Evolutionary conservation across 371 early-diverging fungal species (phyloP).

Genomic region (Haplosporangium sp.): DNA sequence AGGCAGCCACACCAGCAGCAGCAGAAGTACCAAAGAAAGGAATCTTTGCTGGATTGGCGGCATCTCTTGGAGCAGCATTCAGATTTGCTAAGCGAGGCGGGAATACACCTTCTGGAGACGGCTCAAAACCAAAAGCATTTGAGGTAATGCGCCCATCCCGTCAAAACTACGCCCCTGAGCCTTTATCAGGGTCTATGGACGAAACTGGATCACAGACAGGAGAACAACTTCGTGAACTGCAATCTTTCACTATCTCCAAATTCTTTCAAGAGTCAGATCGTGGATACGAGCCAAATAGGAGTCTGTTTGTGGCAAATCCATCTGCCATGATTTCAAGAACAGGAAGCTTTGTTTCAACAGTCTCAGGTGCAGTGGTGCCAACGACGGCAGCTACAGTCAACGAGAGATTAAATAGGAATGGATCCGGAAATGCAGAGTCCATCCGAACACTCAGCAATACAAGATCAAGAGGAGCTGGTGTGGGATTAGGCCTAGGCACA

Average conservation of each 20-base stretch:
- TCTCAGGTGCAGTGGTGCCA: constrained; percentile 23
- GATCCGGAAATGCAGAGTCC: constrained; percentile 32
- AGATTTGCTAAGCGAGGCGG: constrained; percentile 14
- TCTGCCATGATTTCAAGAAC: constrained; percentile 48
- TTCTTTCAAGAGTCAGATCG: constrained; percentile 50
- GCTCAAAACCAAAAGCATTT: constrained; percentile 48
- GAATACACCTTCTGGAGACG: constrained; percentile 13
- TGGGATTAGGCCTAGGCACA: constrained; percentile 4
- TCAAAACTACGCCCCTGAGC: constrained; percentile 14
- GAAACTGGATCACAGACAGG: constrained; percentile 35
- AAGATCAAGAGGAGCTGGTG: constrained; percentile 22
- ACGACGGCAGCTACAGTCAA: background rate
- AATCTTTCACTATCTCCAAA: constrained; percentile 25
- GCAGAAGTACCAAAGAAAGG: constrained; percentile 2
- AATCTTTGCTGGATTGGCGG: constrained; percentile 18
- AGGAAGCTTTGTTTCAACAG: constrained; percentile 40
- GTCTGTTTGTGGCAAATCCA: constrained; percentile 49
- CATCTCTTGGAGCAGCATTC: constrained; percentile 22
- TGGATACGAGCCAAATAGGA: constrained; percentile 42
- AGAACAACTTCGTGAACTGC: constrained; percentile 32
- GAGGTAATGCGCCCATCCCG: constrained; percentile 50
- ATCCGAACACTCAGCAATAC: constrained; percentile 16
- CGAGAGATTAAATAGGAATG: constrained; percentile 19
- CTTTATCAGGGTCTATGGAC: constrained; percentile 10
- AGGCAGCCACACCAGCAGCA: background rate